Evolutionary conservation across 148 eudicot species (phyloP).

Genomic region (Rhododendron mucronatum): DNA sequence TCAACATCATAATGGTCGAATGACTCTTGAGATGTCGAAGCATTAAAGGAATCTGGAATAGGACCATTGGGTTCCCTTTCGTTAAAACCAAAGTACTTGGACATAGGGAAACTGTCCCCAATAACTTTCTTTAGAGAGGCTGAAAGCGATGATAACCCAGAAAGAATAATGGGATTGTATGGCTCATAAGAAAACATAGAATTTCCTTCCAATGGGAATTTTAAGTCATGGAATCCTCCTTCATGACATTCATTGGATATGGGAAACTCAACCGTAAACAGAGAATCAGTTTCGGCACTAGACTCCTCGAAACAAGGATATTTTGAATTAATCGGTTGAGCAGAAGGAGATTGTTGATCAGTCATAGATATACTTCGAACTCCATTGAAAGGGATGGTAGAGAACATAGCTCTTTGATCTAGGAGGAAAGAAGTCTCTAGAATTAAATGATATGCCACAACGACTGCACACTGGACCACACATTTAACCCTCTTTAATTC

Average conservation of each 20-base stretch:
- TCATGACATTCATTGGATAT: constrained; percentile 38
- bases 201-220: constrained; percentile 20
- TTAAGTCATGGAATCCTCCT: constrained; percentile 21
- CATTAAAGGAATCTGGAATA: constrained; percentile 20
- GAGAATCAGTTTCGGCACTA: constrained; percentile 19
- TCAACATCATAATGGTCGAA: constrained; percentile 23
- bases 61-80: constrained; percentile 25
- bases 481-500: constrained; percentile 85
- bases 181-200: constrained; percentile 37
- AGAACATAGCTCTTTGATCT: constrained; percentile 85
- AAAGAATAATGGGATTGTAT: constrained; percentile 31
- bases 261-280: constrained; percentile 27
- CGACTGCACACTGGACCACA: constrained; percentile 84
- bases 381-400: constrained; percentile 48
- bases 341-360: constrained; percentile 13
- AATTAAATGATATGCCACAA: constrained; percentile 92
- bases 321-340: constrained; percentile 18
- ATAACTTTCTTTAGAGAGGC: constrained; percentile 46
- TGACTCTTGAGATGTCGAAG: constrained; percentile 27
- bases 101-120: constrained; percentile 34
- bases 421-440: constrained; percentile 86
- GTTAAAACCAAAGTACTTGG: constrained; percentile 29
- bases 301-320: constrained; percentile 18
- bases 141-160: constrained; percentile 42
- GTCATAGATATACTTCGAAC: constrained; percentile 13